Evolutionary conservation across 1,284 basidiomycete genomes (phyloP), one percentile per base, ranked within the genome.

Genomic region (Ustilago lituana): DNA sequence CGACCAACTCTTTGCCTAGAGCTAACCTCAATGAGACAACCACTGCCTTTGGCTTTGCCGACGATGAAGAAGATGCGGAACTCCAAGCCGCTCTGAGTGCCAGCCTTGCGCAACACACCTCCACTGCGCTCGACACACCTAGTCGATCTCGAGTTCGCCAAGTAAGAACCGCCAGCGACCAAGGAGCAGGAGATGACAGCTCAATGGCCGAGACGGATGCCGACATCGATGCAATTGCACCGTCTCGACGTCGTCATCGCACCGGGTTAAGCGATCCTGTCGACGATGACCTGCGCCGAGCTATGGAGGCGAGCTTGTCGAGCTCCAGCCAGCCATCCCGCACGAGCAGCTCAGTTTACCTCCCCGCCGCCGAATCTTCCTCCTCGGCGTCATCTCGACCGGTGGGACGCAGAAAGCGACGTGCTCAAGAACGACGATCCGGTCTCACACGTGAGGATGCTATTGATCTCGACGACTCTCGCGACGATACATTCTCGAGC

Each of bases 181-280:
- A 57, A 35, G 33, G 36, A n/a, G 35, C 14, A 5, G 36, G 46
- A 29, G 36, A 33, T 2, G 24, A 53, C 29, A 39, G 37, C 26
- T 31, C 43, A 23, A 51, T 65, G 54, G 62, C 45, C 19, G 72
- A 73, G 53, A 76, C 73, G 3, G 76, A 78, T 47, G 73, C 55
- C 20, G 70, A 78, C 43, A 63, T 78, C n/a, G 76, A 78, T 38
- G 67, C 68, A 3, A 77, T 78, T 22, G 76, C 76, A 4, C 76
- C 76, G 1, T 70, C 67, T 14, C 20, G 61, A 22, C 61, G 61
- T 11, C 56, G 67, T 26, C 61, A 60, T 17, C 56, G 61, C 14
- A 35, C 61, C 2, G 53, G 39, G 2, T 40, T 40, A 37, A 19
- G 17, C 5, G 66, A 69, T 10, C 52, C 66, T 1, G 56, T 69